phyloP scores from a whole-genome alignment of 257 asterid genomes.

The Nicotiana paniculata region DNA sequence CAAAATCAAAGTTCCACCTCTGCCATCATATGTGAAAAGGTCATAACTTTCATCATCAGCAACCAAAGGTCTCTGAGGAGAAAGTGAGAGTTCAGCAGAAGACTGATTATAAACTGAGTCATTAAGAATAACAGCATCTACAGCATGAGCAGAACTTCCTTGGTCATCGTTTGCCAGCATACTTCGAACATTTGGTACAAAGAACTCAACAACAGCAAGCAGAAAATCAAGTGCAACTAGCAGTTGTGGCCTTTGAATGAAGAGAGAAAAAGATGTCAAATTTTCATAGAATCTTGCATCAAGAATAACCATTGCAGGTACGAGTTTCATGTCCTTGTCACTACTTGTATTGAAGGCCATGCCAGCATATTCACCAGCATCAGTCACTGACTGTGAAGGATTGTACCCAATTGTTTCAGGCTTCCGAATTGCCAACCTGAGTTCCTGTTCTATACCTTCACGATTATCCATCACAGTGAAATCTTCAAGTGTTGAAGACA shows the following conservation, averaged over 20 bases:
- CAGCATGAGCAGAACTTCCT: constrained; percentile 39
- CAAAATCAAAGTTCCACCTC: constrained; percentile 79
- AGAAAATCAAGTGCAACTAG: constrained; percentile 95
- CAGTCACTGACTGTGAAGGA: constrained; percentile 31
- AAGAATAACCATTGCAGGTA: constrained; percentile 81
- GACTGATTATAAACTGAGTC: constrained; percentile 62
- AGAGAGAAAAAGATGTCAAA: constrained; percentile 55
- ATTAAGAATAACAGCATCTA: constrained; percentile 73
- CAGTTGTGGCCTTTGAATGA: constrained; percentile 96
- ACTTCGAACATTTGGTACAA: constrained; percentile 85
- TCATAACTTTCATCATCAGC: constrained; percentile 85
- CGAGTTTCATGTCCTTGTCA: constrained; percentile 34
- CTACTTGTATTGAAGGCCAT: constrained; percentile 20
- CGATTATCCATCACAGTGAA: constrained; percentile 83
- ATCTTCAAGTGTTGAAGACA: constrained; percentile 77
- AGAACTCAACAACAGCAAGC: constrained; percentile 84
- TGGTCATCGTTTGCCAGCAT: constrained; percentile 56
- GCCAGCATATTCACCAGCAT: constrained; percentile 20
- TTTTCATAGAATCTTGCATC: constrained; percentile 68
- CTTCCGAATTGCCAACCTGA: constrained; percentile 79
- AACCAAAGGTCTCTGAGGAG: constrained; percentile 76
- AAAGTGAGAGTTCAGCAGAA: constrained; percentile 52
- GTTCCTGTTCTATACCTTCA: constrained; percentile 89
- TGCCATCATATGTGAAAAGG: constrained; percentile 77
- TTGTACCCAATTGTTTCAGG: constrained; percentile 50